These are phyloP conservation scores for Scytalidium lignicola DNA, from an alignment of 2,329 filamentous ascomycete genomes.

Conservation along the genomic window DNA sequence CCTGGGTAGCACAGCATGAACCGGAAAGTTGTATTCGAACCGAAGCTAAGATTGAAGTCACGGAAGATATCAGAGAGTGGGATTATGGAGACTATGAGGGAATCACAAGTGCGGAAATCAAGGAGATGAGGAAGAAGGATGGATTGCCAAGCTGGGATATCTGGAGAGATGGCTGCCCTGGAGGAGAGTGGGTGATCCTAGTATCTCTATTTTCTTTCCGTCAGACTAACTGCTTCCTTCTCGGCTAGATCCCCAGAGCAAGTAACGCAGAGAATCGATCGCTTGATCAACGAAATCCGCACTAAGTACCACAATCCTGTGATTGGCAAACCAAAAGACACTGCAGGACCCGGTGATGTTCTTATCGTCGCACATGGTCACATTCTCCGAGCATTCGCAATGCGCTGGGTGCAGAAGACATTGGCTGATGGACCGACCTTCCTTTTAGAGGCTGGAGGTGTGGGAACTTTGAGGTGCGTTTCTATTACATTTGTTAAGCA, in stretches of 20 bases:
- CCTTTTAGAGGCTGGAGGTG: slow-evolving; percentile 82
- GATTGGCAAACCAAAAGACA: slow-evolving; percentile 48
- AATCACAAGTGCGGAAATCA: slow-evolving; percentile 66
- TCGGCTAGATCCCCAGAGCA: slow-evolving; percentile 49
- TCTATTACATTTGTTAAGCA: not conserved
- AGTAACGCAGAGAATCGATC: slow-evolving; percentile 67
- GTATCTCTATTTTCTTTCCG: no score
- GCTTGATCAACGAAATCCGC: slow-evolving; percentile 70
- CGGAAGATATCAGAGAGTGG: slow-evolving; percentile 75
- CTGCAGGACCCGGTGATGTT: slow-evolving; percentile 48
- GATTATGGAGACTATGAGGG: slow-evolving; percentile 87
- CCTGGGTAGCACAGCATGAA: slow-evolving; percentile 57
- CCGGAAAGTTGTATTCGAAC: slow-evolving; percentile 41
- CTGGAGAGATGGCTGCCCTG: slow-evolving; percentile 82
- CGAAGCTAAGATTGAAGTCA: slow-evolving; percentile 58
- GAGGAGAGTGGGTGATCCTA: slow-evolving; percentile 68
- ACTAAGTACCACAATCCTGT: slow-evolving; percentile 52
- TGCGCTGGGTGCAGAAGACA: slow-evolving; percentile 73
- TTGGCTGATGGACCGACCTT: slow-evolving; percentile 69
- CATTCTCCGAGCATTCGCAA: slow-evolving; percentile 81
- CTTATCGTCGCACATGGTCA: slow-evolving; percentile 86
- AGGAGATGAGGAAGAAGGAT: slow-evolving; percentile 47
- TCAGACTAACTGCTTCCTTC: not conserved
- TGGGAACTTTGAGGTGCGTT: slow-evolving; percentile 68
- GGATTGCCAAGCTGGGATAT: slow-evolving; percentile 70